Evolutionary conservation across 768 basidiomycete genomes (phyloP).

Genomic region (Neoboletus brunneissimus): DNA sequence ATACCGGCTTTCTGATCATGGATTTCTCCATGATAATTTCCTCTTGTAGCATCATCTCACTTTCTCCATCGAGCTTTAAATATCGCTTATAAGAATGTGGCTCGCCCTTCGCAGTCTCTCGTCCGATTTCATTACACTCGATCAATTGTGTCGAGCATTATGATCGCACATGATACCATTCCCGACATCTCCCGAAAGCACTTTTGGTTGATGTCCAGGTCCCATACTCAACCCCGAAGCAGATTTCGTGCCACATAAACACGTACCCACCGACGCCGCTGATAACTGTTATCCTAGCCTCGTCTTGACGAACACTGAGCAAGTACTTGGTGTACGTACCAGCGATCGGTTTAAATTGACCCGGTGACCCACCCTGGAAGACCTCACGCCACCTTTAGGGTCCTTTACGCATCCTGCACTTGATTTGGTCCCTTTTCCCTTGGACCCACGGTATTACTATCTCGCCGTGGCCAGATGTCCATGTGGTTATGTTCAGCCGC

Average conservation of each 20-base stretch:
- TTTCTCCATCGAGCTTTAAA: not conserved
- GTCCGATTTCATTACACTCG: not conserved
- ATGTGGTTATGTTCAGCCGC: not conserved
- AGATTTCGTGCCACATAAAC: not conserved
- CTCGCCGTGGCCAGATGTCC: not conserved
- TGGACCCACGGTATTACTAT: slow-evolving; percentile 18
- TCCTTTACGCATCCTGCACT: not conserved
- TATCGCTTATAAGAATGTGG: not conserved
- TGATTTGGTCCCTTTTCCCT: slow-evolving; percentile 3
- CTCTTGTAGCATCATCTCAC: not conserved
- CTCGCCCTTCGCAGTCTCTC: not conserved
- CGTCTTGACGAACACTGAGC: not conserved
- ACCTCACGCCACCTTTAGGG: slow-evolving; percentile 20
- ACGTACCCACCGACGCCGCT: slow-evolving; percentile 2
- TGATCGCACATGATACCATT: not conserved
- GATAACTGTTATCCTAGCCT: slow-evolving; percentile 15
- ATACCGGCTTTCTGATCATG: not conserved
- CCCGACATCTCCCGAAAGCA: not conserved
- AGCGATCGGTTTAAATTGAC: not conserved
- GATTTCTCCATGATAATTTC: not conserved
- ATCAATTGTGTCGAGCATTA: not conserved
- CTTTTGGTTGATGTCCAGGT: not conserved
- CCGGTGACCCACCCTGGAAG: slow-evolving; percentile 1
- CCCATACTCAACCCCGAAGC: not conserved
- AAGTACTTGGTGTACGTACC: not conserved